A percentile compares a stretch with the other conserved stretches of the same genome.
phyloP scores from a whole-genome alignment of 1,139 yeast species.

The Magnusiomyces sp. region DNA sequence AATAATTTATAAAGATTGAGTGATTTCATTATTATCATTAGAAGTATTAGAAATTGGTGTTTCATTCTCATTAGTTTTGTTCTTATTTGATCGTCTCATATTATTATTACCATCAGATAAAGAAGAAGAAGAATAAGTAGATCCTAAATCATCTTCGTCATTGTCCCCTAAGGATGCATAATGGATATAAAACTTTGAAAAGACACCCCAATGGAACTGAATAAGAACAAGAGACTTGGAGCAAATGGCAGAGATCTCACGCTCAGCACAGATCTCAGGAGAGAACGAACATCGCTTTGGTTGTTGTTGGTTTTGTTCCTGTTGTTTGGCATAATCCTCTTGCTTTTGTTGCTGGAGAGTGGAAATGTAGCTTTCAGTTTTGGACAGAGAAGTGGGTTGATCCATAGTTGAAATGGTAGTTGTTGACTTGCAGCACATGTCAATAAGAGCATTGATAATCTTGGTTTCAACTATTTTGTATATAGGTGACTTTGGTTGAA shows the following conservation, averaged over 20 bases:
- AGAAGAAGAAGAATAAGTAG: not conserved
- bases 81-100: constrained; percentile 1
- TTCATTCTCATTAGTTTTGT: constrained; percentile 2
- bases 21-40: constrained; percentile 8
- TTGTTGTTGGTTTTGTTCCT: too few relatives aligned
- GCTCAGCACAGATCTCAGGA: constrained; percentile 1
- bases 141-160: not conserved
- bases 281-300: not conserved
- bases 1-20: constrained; percentile 5
- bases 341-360: too few relatives aligned
- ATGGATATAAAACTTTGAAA: constrained; percentile 36
- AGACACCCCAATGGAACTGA: constrained; percentile 70
- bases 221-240: constrained; percentile 49
- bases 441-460: constrained; percentile 22
- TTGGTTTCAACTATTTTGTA: constrained; percentile 65
- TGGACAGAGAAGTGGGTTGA: constrained; percentile 14
- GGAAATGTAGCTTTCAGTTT: too few relatives aligned
- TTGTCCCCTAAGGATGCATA: constrained; percentile 14
- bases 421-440: constrained; percentile 17
- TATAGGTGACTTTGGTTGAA: constrained; percentile 74
- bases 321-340: too few relatives aligned
- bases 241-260: constrained; percentile 19
- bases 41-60: not conserved
- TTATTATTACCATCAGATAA: not conserved
- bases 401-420: constrained; percentile 20